Base-by-base conservation (phyloP, 2,329 filamentous ascomycete genomes). In the Myriosclerotinia curreyana region DNA sequence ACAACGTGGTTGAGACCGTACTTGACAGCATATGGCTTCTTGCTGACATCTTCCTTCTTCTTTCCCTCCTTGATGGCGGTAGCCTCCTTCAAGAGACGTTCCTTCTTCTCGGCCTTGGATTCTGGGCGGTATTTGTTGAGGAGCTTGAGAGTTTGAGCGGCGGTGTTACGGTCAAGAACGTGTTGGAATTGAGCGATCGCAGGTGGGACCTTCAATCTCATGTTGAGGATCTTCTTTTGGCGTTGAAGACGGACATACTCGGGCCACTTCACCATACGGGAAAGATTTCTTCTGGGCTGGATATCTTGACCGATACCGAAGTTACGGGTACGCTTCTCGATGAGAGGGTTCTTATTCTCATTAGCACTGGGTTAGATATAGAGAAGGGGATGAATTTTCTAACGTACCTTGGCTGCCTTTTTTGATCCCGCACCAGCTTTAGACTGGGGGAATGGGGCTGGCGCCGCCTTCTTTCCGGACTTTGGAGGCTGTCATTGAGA, bases 401-500 rank as follows among this genome's bases (percentile, higher is more conserved):
- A 64, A 87, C 89, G 79, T 79, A 98, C 95, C 93, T 98, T 99
- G 76, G 92, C 86, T 74, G 86, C 85, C 90, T 98, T 99, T 91
- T 97, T 97, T 76, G 84, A 84, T 76, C 83, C 83, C 70, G 79
- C 77, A 76, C 86, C 86, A 83, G 93, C 91, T 88, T 96, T 96
- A 77, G 88, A 86, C 84, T 93, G 88, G 78, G 92, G 91, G 88
- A 96, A 96, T 80, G 95, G 95, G 83, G 95, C 92, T 79, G 95
- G 85, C 76, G 95, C 95, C 82, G 91, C 89, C 87, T 97, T 98
- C 91, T 97, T 98, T 86, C 92, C 92, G 77, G 84, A 79, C 77
- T 98, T 99, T 79, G 94, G 91, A 90, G 95, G 92, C 95, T 98
- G 85, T 98, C 93, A 98, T 98, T 95, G 94, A 98, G 94, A 92